phyloP scores from a whole-genome alignment of 1,284 basidiomycete species.

The Naganishia sp. region DNA sequence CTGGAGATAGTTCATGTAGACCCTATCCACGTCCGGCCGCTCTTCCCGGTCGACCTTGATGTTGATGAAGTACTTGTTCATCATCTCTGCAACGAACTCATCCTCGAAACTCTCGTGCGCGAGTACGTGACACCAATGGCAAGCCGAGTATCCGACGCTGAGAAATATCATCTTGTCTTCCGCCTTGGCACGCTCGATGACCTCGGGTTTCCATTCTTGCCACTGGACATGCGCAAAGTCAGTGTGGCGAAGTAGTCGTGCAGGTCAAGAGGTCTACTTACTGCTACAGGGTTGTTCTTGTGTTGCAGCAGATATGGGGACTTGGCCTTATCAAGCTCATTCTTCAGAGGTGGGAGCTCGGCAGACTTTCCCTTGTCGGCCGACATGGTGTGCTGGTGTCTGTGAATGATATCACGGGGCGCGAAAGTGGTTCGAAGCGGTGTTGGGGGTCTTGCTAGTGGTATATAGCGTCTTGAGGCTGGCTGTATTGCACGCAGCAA shows the following conservation, averaged over 20 bases:
- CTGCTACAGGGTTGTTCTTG: slow-evolving; percentile 55
- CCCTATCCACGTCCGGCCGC: slow-evolving; percentile 57
- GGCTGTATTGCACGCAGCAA: background rate
- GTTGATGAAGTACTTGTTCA: slow-evolving; percentile 57
- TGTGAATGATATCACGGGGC: background rate
- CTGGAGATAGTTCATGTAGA: slow-evolving; percentile 59
- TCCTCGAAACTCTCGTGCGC: slow-evolving; percentile 57
- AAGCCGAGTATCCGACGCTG: slow-evolving; percentile 56
- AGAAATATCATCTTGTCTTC: slow-evolving; percentile 57
- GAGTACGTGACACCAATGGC: slow-evolving; percentile 50
- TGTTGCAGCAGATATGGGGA: slow-evolving; percentile 58
- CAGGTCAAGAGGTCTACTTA: slow-evolving; percentile 1
- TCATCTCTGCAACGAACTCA: slow-evolving; percentile 53
- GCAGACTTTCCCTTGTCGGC: slow-evolving; percentile 11
- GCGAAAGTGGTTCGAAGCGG: background rate
- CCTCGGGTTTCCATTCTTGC: slow-evolving; percentile 57
- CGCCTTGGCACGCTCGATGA: slow-evolving; percentile 53
- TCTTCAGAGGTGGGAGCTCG: slow-evolving; percentile 36
- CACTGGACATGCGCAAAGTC: slow-evolving; percentile 42
- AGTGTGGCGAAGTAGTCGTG: background rate
- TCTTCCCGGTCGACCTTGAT: slow-evolving; percentile 59
- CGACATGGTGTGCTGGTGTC: slow-evolving; percentile 17
- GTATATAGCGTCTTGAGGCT: background rate
- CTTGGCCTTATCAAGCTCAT: slow-evolving; percentile 53
- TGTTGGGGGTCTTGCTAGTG: background rate